Base-by-base conservation (phyloP, 768 basidiomycete species). In the Gautieria morchelliformis region DNA sequence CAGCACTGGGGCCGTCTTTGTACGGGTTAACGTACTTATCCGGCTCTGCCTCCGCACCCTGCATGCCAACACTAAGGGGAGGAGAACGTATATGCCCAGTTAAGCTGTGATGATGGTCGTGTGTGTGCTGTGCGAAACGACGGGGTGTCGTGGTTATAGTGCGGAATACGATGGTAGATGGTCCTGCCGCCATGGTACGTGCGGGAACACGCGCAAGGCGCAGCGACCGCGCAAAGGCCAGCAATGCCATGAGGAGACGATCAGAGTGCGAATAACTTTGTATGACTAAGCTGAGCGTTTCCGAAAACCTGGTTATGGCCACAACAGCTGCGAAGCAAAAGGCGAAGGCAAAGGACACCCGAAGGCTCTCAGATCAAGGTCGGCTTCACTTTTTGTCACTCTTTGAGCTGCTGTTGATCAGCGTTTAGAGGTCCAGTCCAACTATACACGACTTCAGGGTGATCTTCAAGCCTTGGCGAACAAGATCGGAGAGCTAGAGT, bases 401-500 rank as follows among this genome's bases (percentile, higher is more conserved):
- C 30, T 68, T 65, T 59, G 58, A 81, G 80, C 76, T 75, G 8
- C 9, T 24, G 41, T 39, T 61, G 53, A 58, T 14, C 27, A 11
- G 3, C 37, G 19, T 15, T 2, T 58, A 92, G 91, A 93, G 70
- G 81, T 93, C 58, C 88, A 92, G 70, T 82, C 85, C 71, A 86
- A 76, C 44, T 95, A 89, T 66, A 77, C 84, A 61, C 82, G 85
- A 58, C 78, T 87, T 65, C 89, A 94, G 70, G 89, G 80, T 71
- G 95, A 98, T 50, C 74, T 98, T 30, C 92, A 94, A 69, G 80
- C 84, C n/a, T 72, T 98, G 27, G 92, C 93, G 39, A 82, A 85
- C 62, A 98, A 98, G 73, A 94, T 98, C 63, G 89, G 90, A 60
- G 96, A 99, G 71, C 78, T 99, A 33, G 96, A 99, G 69, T 83